Evolutionary conservation across 108 stramenopile species (phyloP), one percentile per base, ranked within the genome.

Genomic region (Conticribra guillardii): DNA sequence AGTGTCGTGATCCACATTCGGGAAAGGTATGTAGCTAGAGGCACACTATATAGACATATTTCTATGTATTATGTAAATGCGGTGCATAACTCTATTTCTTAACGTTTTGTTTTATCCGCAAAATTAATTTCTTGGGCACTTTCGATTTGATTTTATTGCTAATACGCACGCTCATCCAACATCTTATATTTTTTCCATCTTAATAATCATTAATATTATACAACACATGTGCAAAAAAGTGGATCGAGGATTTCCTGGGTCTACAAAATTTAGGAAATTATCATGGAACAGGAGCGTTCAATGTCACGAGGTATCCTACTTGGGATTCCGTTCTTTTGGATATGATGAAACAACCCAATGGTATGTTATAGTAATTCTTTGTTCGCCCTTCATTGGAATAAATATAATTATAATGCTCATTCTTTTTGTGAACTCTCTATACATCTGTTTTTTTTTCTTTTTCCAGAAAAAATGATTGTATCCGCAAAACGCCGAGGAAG

Each of bases 221-320:
- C n/a, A n/a, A n/a, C n/a, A n/a, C n/a, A n/a, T n/a, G n/a, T n/a
- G n/a, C n/a, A n/a, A n/a, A n/a, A 15, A n/a, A 65, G 65, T 79
- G 78, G 78, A 61, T 79, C n/a, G 64, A 82, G 51, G 76, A 82
- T 29, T 82, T 78, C 52, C 28, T 82, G 1, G 48, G 63, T 3
- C 30, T 68, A 21, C 30, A 60, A 49, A 86, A 86, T 50, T 53
- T 91, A 28, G 79, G 76, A 2, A 79, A 76, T 34, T 94, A 79
- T 65, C 92, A 94, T 67, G 92, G 92, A n/a, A 85, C 84, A 17
- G 92, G 88, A 8, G 88, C 88, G 1, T 81, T 94, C 51, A 82
- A 94, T 61, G 37, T 87, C 0, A 85, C 85, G 0, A 46, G 21
- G 17, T 88, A 81, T 67, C 84, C 81, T 5, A 68, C 59, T 7